Percentiles rank a stretch among this genome's conserved stretches.
Evolutionary conservation across 192 early-diverging fungal genomes (phyloP).

Genomic region (Coemansia javaensis): DNA sequence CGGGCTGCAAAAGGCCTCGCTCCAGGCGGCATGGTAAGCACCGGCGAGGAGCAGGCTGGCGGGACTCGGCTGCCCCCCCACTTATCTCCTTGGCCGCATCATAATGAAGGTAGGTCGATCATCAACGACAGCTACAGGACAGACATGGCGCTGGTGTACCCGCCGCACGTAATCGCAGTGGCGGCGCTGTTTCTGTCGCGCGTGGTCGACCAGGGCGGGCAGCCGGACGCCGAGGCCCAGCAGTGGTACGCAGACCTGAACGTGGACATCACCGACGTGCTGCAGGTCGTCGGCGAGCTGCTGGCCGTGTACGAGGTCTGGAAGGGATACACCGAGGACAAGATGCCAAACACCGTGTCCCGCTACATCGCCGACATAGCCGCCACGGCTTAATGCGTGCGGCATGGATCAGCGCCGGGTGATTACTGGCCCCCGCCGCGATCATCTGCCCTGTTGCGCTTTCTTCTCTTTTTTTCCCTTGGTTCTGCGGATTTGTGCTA

Average conservation of each 20-base stretch:
- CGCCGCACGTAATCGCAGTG: slow-evolving; percentile 85
- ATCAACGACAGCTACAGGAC: slow-evolving; percentile 82
- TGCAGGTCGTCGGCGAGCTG: slow-evolving; percentile 73
- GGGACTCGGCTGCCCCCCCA: no score
- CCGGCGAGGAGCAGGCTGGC: no score
- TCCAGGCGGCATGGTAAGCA: slow-evolving; percentile 52
- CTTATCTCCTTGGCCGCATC: neutral
- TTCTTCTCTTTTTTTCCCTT: no score
- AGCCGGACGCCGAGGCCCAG: slow-evolving; percentile 55
- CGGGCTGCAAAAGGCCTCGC: slow-evolving; percentile 25
- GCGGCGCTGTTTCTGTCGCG: slow-evolving; percentile 66
- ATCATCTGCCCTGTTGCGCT: no score
- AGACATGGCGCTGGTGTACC: slow-evolving; percentile 75
- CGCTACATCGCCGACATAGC: slow-evolving; percentile 39
- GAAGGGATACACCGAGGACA: slow-evolving; percentile 60
- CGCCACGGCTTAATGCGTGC: slow-evolving; percentile 9
- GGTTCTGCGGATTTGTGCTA: no score
- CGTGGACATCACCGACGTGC: slow-evolving; percentile 70
- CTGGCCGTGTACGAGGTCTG: slow-evolving; percentile 66
- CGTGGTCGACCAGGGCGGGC: slow-evolving; percentile 34
- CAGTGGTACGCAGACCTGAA: slow-evolving; percentile 80
- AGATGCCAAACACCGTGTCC: slow-evolving; percentile 40
- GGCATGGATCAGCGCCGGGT: no score
- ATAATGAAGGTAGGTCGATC: slow-evolving; percentile 50
- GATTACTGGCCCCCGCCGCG: no score